Percentiles rank a stretch among this genome's conserved stretches.
These are phyloP conservation scores for Blumeria graminis DNA, from an alignment of 2,329 filamentous ascomycete species.

Conservation along the genomic window DNA sequence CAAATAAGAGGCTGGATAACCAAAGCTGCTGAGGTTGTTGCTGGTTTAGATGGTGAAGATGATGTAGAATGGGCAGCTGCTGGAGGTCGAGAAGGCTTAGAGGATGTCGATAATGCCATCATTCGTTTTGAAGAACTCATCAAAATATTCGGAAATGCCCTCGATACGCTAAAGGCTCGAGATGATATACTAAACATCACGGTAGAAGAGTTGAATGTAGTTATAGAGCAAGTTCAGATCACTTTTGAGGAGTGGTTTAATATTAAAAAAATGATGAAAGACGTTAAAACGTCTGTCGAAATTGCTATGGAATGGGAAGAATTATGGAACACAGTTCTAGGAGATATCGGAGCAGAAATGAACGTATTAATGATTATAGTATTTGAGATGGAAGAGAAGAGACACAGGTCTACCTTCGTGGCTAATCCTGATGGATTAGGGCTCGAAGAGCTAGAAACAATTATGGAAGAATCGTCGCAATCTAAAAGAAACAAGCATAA, in stretches of 20 bases:
- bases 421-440: conserved; percentile 41
- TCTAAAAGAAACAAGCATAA: conserved; percentile 37
- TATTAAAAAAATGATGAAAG: conserved; percentile 54
- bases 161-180: conserved; percentile 68
- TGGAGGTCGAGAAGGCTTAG: conserved; percentile 59
- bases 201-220: conserved; percentile 42
- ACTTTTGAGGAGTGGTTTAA: conserved; percentile 67
- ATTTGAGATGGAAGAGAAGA: conserved; percentile 93
- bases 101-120: conserved; percentile 51
- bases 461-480: conserved; percentile 64
- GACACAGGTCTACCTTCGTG: conserved; percentile 51
- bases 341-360: conserved; percentile 77
- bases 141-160: conserved; percentile 80
- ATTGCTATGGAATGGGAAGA: conserved; percentile 99
- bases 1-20: conserved; percentile 87
- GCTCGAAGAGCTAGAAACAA: conserved; percentile 74
- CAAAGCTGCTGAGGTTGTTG: conserved; percentile 74
- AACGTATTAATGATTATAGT: conserved; percentile 58
- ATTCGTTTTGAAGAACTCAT: conserved; percentile 69
- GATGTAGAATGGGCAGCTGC: conserved; percentile 93
- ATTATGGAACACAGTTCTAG: conserved; percentile 78
- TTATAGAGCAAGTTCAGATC: conserved; percentile 72
- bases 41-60: conserved; percentile 77
- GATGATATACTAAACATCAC: conserved; percentile 50
- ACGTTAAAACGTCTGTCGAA: conserved; percentile 74